These are phyloP conservation scores for Camellia sinensis DNA, from an alignment of 148 eudicot genomes.

Conservation along the genomic window DNA sequence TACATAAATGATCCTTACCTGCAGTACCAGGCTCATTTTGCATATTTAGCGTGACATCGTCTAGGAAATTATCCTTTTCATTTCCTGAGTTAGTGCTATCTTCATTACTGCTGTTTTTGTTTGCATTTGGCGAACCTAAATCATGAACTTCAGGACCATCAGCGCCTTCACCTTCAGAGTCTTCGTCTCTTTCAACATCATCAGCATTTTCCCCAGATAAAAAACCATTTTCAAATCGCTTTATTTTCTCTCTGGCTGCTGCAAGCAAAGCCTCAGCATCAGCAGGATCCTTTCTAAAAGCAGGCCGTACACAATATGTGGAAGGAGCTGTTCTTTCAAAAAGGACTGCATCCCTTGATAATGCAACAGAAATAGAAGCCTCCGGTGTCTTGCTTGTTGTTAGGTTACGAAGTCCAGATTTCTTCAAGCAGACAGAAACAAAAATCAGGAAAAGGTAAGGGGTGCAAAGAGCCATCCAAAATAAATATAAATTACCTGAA, in stretches of 20 bases:
- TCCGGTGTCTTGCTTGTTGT: constrained; percentile 68
- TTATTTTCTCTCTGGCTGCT: constrained; percentile 50
- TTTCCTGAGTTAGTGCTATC: constrained; percentile 26
- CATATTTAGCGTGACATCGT: constrained; percentile 14
- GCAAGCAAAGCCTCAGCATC: constrained; percentile 53
- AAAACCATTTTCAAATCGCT: constrained; percentile 44
- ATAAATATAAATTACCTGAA: constrained; percentile 37
- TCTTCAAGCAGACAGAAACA: constrained; percentile 26
- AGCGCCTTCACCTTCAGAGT: constrained; percentile 50
- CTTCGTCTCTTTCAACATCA: constrained; percentile 54
- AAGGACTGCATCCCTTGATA: constrained; percentile 57
- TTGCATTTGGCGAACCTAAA: constrained; percentile 36
- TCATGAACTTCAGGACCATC: constrained; percentile 51
- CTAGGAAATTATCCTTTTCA: constrained; percentile 25
- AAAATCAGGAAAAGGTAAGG: constrained; percentile 16
- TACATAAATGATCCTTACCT: constrained; percentile 24
- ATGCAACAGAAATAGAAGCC: constrained; percentile 67
- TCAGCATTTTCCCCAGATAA: constrained; percentile 46
- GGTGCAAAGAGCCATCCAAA: constrained; percentile 2
- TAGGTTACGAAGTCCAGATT: constrained; percentile 60
- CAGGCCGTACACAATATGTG: constrained; percentile 49
- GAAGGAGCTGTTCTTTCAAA: constrained; percentile 68
- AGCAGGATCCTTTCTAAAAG: constrained; percentile 61
- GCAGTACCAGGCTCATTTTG: constrained; percentile 19
- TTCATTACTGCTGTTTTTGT: constrained; percentile 24